phyloP scores from a whole-genome alignment of 495 filamentous ascomycete species.

The Cercophora samala region DNA sequence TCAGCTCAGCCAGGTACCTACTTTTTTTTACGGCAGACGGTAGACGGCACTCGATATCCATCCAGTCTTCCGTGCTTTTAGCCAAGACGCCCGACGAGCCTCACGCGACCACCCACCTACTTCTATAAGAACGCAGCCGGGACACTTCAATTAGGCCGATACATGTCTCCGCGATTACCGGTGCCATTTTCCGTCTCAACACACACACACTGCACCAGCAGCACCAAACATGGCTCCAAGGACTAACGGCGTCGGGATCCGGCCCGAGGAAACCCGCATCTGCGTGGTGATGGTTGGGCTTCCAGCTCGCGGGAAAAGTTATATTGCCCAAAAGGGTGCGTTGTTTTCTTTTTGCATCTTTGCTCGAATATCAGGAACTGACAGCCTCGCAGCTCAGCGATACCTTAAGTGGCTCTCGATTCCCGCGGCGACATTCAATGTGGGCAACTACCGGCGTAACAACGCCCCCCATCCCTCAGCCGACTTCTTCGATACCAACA shows the following conservation, averaged over 20 bases:
- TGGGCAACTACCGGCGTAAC: constrained; percentile 86
- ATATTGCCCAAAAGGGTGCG: constrained; percentile 94
- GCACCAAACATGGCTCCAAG: constrained; percentile 41
- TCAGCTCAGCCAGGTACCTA: not conserved
- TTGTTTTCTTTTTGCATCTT: constrained; percentile 10
- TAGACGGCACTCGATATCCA: not conserved
- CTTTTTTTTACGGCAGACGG: too few relatives aligned
- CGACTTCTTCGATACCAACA: constrained; percentile 87
- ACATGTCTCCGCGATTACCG: constrained; percentile 32
- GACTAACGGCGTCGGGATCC: constrained; percentile 50
- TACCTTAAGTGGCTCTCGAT: constrained; percentile 97
- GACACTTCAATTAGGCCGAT: constrained; percentile 29
- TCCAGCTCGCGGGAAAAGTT: constrained; percentile 90
- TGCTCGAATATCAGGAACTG: not conserved
- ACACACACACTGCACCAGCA: constrained; percentile 6
- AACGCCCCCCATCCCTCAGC: constrained; percentile 82
- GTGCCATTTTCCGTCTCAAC: constrained; percentile 8
- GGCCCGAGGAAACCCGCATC: constrained; percentile 92
- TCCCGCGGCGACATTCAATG: constrained; percentile 90
- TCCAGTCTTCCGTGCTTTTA: constrained; percentile 3
- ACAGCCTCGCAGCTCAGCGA: constrained; percentile 65
- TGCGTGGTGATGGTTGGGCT: constrained; percentile 99
- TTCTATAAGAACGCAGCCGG: constrained; percentile 19
- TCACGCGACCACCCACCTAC: constrained; percentile 33
- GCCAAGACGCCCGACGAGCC: constrained; percentile 21